Evolutionary conservation across 192 early-diverging fungal species (phyloP).

Genomic region (Nowakowskiella sp.): DNA sequence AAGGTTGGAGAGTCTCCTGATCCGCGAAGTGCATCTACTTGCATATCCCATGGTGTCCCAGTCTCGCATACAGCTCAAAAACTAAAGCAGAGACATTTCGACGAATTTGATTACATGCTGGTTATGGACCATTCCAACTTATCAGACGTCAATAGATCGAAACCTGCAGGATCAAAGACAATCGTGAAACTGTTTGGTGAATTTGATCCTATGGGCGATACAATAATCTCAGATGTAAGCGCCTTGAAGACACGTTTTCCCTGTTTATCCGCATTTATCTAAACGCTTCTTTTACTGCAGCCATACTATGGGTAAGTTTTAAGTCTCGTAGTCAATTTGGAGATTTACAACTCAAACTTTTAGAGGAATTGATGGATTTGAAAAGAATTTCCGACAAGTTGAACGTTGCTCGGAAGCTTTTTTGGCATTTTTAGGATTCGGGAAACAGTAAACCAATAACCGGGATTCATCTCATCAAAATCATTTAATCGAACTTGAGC

Average conservation of each 20-base stretch:
- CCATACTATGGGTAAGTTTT: conserved; percentile 61
- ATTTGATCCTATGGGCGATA: conserved; percentile 64
- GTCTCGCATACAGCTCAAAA: conserved; percentile 69
- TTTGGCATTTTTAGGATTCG: conserved; percentile 44
- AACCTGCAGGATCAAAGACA: conserved; percentile 33
- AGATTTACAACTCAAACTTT: background rate
- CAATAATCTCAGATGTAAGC: conserved; percentile 67
- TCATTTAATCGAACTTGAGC: no score
- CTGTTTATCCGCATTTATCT: no score
- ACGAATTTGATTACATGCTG: conserved; percentile 73
- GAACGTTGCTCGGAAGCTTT: conserved; percentile 62
- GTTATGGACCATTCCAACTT: conserved; percentile 85
- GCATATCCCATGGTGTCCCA: conserved; percentile 60
- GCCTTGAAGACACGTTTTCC: no score
- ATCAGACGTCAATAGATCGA: conserved; percentile 39
- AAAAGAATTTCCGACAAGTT: conserved; percentile 69
- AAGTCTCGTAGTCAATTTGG: background rate
- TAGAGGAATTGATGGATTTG: conserved; percentile 52
- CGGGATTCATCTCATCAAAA: no score
- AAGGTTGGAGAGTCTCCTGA: conserved; percentile 66
- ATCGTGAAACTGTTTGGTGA: conserved; percentile 69
- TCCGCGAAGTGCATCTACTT: conserved; percentile 54
- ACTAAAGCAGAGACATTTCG: conserved; percentile 56
- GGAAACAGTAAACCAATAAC: no score
- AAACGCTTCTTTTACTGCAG: no score